Evolutionary conservation across 768 basidiomycete species (phyloP), one percentile per base, ranked within the genome.

Genomic region (Boletus rufocinnamomeus): DNA sequence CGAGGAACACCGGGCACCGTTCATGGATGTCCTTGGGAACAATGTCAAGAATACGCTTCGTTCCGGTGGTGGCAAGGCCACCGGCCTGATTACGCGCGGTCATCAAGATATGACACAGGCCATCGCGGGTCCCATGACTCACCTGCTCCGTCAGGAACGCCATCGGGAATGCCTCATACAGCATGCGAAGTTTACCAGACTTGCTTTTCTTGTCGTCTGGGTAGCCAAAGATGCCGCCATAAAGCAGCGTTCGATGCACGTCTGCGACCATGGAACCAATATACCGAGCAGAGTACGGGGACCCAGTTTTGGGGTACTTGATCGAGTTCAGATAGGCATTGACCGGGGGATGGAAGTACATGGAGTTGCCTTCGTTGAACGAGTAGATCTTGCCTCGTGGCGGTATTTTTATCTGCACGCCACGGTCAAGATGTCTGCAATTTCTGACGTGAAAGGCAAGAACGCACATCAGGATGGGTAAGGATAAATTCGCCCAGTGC

Each of bases 211-310:
- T 97, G 77, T 99, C 97, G 69, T 88, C 87, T 9, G 97, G 97
- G 74, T 99, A 99, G 10, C 95, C 96, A 67, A 99, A 99, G 68
- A 99, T 98, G 44, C 97, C 97, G 25, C 97, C 97, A 69, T 99
- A 99, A 4, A 99, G 80, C 34, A 99, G 77, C 7, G 96, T 99
- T 65, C 96, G 83, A 76, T 97, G 95, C 27, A 98, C 96, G 75
- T 99, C 96, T 52, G 96, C 95, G 37, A 98, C 97, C 97, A 99
- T 99, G 60, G 93, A 95, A 28, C 97, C 97, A 71, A 98, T 97
- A 76, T 99, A 88, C 60, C 94, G 85, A 62, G 91, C 87, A 61
- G 89, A 93, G 71, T 97, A 96, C 11, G 96, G 95, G 27, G 84
- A 77, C 35, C 85, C 86, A 50, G 83, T 73, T 46, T 84, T 72